Conservation (phyloP, 2,329 filamentous ascomycete genomes). For the Microcyclospora pomicola region DNA sequence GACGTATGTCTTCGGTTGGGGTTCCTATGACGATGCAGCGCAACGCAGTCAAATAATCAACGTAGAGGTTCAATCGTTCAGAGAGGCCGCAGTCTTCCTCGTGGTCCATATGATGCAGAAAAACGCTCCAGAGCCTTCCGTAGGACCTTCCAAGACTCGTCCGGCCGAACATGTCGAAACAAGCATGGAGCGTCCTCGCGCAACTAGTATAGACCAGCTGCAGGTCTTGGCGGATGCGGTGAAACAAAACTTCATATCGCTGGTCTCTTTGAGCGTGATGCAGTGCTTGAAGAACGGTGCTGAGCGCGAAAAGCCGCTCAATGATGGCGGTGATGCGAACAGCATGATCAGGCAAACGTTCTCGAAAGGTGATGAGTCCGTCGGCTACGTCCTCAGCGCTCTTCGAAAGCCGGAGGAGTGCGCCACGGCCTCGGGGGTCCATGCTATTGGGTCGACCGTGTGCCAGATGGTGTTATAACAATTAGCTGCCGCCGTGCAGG, state of each 20-base stretch:
- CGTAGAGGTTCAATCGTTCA: slow-evolving; percentile 37
- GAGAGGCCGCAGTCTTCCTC: slow-evolving; percentile 34
- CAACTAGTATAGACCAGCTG: slow-evolving; percentile 35
- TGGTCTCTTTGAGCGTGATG: slow-evolving; percentile 30
- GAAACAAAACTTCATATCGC: slow-evolving; percentile 25
- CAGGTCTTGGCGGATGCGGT: slow-evolving; percentile 33
- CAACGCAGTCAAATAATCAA: slow-evolving; percentile 32
- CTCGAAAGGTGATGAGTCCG: slow-evolving; percentile 36
- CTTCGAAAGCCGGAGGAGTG: slow-evolving; percentile 29
- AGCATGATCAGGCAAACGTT: slow-evolving; percentile 36
- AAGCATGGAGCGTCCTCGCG: slow-evolving; percentile 20
- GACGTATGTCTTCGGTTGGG: not conserved
- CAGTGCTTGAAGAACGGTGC: slow-evolving; percentile 35
- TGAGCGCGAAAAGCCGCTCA: slow-evolving; percentile 41
- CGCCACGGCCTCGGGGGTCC: not conserved
- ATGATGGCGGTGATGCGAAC: slow-evolving; percentile 41
- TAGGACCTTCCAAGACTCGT: slow-evolving; percentile 26
- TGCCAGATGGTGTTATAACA: no score
- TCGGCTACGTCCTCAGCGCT: slow-evolving; percentile 40
- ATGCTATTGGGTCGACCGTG: no score
- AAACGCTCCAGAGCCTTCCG: slow-evolving; percentile 37
- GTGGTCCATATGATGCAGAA: slow-evolving; percentile 32
- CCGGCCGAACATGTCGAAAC: slow-evolving; percentile 31
- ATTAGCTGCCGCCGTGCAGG: no score
- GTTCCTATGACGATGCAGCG: slow-evolving; percentile 9